Conservation (phyloP, 805 yeast species). For the Candida incommunis region DNA sequence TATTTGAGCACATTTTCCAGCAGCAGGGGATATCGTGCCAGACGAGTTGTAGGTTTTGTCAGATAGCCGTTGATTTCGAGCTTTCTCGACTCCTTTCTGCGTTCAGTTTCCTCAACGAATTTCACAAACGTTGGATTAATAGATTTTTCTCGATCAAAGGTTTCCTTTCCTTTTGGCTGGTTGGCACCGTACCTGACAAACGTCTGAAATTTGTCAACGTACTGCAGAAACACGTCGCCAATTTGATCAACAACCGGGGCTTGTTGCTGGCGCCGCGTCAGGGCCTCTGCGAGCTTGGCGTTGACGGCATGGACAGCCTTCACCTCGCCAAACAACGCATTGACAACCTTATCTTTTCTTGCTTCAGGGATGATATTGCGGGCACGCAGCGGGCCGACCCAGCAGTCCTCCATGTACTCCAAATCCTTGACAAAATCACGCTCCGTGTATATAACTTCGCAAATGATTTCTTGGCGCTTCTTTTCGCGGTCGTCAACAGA, state of each 20-base stretch:
- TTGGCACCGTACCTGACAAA: constrained; percentile 89
- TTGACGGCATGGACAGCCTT: constrained; percentile 77
- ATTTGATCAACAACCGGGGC: constrained; percentile 73
- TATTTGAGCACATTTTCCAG: constrained; percentile 70
- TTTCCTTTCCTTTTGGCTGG: constrained; percentile 88
- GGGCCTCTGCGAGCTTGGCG: constrained; percentile 72
- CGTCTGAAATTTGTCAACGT: constrained; percentile 78
- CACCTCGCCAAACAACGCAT: constrained; percentile 84
- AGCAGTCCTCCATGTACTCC: constrained; percentile 84
- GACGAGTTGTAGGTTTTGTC: constrained; percentile 90
- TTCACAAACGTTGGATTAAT: constrained; percentile 85
- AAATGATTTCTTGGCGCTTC: constrained; percentile 88
- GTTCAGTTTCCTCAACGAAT: constrained; percentile 82
- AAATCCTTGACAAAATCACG: constrained; percentile 89
- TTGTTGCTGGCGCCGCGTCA: constrained; percentile 73
- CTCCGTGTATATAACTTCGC: constrained; percentile 87
- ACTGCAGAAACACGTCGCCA: constrained; percentile 79
- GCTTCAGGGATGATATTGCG: constrained; percentile 78
- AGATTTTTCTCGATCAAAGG: constrained; percentile 85
- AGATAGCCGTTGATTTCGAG: constrained; percentile 85
- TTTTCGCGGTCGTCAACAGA: constrained; percentile 70
- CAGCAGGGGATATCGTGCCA: constrained; percentile 84
- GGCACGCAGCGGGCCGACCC: constrained; percentile 81
- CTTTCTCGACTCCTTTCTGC: constrained; percentile 72
- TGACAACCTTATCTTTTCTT: constrained; percentile 80